Conservation (phyloP, 495 filamentous ascomycete genomes). For the Trichodelitschia bisporula region DNA sequence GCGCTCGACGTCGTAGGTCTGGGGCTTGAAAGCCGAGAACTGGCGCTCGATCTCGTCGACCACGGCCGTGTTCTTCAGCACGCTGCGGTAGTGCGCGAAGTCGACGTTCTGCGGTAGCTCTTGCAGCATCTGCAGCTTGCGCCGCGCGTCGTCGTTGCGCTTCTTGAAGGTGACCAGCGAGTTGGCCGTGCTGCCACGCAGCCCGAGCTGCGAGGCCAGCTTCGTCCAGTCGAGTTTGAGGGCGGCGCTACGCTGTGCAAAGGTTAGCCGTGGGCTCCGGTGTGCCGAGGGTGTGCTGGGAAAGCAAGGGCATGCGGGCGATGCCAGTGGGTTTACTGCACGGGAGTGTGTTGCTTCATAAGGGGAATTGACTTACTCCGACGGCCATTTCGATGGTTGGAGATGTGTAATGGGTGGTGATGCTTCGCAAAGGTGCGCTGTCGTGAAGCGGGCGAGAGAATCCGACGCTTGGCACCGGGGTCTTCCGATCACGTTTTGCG, state of each 20-base stretch:
- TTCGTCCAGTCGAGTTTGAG: constrained; percentile 97
- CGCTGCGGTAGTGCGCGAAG: constrained; percentile 73
- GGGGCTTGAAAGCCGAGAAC: constrained; percentile 71
- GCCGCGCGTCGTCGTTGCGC: constrained; percentile 96
- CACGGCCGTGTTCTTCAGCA: constrained; percentile 83
- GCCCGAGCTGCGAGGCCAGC: constrained; percentile 72
- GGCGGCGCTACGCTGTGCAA: constrained; percentile 84
- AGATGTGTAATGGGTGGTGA: constrained; percentile 4
- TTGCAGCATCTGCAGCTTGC: constrained; percentile 56
- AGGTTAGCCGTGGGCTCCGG: too few relatives aligned
- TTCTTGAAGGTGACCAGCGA: constrained; percentile 94
- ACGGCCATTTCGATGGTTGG: constrained; percentile 51
- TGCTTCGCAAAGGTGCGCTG: too few relatives aligned
- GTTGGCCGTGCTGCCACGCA: constrained; percentile 77
- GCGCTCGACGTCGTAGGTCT: constrained; percentile 65
- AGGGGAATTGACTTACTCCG: constrained; percentile 46
- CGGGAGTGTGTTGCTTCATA: too few relatives aligned
- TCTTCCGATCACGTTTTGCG: too few relatives aligned
- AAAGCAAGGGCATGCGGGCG: too few relatives aligned
- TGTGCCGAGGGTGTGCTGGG: too few relatives aligned
- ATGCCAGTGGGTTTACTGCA: too few relatives aligned
- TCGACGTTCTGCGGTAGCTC: constrained; percentile 66
- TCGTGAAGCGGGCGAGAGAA: too few relatives aligned
- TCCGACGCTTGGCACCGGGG: too few relatives aligned
- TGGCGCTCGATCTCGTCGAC: constrained; percentile 92